Evolutionary conservation across 345 rosid genomes (phyloP), one percentile per base, ranked within the genome.

Genomic region (Salix suchowensis): DNA sequence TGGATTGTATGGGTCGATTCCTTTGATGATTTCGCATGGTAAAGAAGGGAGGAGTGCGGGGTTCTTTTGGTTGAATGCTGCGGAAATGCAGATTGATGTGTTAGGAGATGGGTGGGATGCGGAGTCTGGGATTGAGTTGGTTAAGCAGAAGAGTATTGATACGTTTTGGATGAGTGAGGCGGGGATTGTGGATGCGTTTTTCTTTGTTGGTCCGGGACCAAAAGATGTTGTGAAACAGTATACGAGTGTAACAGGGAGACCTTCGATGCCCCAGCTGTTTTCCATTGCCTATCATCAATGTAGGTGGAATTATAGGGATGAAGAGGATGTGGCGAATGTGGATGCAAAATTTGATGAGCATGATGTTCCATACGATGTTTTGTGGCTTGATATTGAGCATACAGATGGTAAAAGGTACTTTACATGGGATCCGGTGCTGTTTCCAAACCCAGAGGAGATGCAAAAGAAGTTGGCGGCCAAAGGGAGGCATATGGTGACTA

Each of bases 51-150:
- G 84, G 77, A 89, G 86, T 70, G 87, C 89, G 0, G 99, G 99
- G 1, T 94, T 96, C 77, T 94, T 96, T 81, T 96, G 99, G 99
- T 74, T 96, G 79, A 96, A 96, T 82, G 97, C 98, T 26, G 99
- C 99, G 0, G 99, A 96, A 81, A 96, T 96, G 99, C 98, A 96
- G 87, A 94, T 96, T 84, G 99, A 96, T 86, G 98, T 96, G 19
- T 75, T 96, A 73, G 97, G 86, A 4, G 86, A 82, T 61, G 98
- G 97, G 15, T 96, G 99, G 99, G 90, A 92, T 85, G 91, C 93
- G 1, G 98, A 90, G 70, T 85, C 88, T 69, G 87, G 89, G 50
- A 86, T 92, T 81, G 73, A 86, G 21, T 78, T 88, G 78, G 96
- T 94, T 0, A 78, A 82, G 23, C 88, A 86, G 82, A 84, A 83